Conservation (phyloP, 169 alveolate species). For the Theileria parva region DNA sequence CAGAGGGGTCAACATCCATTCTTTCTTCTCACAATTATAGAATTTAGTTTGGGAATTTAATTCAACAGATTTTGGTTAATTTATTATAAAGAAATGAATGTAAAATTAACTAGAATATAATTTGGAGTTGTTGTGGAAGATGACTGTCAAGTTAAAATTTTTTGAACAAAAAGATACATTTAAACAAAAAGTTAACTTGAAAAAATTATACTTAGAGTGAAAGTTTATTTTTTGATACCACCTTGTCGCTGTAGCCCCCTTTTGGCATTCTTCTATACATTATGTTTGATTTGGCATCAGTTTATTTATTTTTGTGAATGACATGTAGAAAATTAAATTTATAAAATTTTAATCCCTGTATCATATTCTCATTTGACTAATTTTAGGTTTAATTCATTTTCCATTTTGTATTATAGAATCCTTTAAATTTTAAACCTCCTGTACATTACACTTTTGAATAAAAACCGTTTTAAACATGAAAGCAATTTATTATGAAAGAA, state of each 20-base stretch:
- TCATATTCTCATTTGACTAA: neutral
- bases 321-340: slow-evolving; percentile 6
- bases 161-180: too few species aligned
- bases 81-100: neutral
- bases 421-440: neutral
- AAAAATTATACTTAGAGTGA: too few species aligned
- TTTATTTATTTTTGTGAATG: neutral
- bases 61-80: neutral
- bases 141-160: too few species aligned
- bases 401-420: neutral
- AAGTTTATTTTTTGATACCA: too few species aligned
- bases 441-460: neutral
- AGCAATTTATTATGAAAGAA: slow-evolving; percentile 2
- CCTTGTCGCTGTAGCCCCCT: neutral
- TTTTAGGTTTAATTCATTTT: slow-evolving; percentile 8
- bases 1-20: slow-evolving; percentile 5
- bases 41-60: neutral
- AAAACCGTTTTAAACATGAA: neutral
- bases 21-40: neutral
- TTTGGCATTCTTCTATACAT: neutral
- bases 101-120: too few species aligned
- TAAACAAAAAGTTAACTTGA: too few species aligned
- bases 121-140: too few species aligned
- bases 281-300: neutral
- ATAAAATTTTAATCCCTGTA: neutral